These are phyloP conservation scores for Rhizopus arrhizus DNA, from an alignment of 371 early-diverging fungal species.

Conservation along the genomic window DNA sequence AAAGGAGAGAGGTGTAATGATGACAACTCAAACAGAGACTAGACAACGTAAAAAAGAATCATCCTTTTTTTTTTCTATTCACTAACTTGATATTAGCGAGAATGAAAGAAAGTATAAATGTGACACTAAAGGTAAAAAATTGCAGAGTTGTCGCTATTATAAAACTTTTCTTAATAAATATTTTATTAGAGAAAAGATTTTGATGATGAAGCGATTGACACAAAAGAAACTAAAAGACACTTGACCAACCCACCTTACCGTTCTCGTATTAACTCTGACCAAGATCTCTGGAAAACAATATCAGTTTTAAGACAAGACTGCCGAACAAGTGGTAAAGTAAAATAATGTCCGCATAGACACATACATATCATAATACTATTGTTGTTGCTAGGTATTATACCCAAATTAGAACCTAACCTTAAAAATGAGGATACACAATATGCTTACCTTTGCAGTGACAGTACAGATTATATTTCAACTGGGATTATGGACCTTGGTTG, in stretches of 20 bases:
- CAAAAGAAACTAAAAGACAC: constrained; percentile 4
- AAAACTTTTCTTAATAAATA: background rate
- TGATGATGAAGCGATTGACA: constrained; percentile 1
- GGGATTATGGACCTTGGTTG: constrained; percentile 65
- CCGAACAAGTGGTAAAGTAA: constrained; percentile 37
- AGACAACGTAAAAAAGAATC: background rate
- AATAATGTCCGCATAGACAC: constrained; percentile 3
- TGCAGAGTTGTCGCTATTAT: background rate
- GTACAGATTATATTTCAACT: constrained; percentile 49
- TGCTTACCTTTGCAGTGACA: constrained; percentile 49
- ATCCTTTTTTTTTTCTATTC: too few relatives aligned
- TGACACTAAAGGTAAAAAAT: background rate
- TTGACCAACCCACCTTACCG: constrained; percentile 14
- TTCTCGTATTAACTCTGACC: constrained; percentile 28
- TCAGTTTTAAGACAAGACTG: constrained; percentile 32
- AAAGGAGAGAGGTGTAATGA: background rate
- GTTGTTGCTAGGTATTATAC: constrained; percentile 43
- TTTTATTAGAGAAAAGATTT: constrained; percentile 1
- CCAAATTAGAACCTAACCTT: constrained; percentile 45
- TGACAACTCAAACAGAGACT: background rate
- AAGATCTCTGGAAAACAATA: constrained; percentile 34
- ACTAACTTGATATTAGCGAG: background rate
- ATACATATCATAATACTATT: constrained; percentile 1
- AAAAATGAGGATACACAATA: constrained; percentile 33
- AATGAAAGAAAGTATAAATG: background rate